phyloP scores from a whole-genome alignment of 2,329 filamentous ascomycete species.

The Ramularia endophylla region DNA sequence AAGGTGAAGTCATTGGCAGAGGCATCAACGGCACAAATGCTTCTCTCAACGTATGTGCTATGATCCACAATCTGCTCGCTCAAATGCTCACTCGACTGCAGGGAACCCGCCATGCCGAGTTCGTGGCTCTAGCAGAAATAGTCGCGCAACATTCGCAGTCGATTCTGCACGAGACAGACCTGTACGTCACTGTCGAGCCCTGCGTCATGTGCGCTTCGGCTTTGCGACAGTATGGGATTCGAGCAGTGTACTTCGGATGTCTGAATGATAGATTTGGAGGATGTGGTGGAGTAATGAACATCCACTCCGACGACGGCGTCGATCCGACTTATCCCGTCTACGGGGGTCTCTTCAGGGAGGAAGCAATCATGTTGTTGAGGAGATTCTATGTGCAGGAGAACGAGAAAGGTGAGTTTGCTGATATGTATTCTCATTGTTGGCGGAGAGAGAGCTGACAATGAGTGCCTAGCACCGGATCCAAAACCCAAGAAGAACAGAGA shows the following conservation, averaged over 20 bases:
- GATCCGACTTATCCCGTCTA: slow-evolving; percentile 76
- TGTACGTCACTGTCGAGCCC: slow-evolving; percentile 97
- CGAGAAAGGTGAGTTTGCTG: slow-evolving; percentile 61
- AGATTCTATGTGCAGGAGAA: slow-evolving; percentile 99
- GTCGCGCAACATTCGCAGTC: slow-evolving; percentile 58
- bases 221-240: slow-evolving; percentile 79
- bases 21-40: slow-evolving; percentile 98
- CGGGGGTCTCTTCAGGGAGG: slow-evolving; percentile 82
- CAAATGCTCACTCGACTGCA: slow-evolving; percentile 32
- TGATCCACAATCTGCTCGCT: neutral
- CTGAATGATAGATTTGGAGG: slow-evolving; percentile 96
- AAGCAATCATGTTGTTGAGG: slow-evolving; percentile 85
- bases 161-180: slow-evolving; percentile 65
- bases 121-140: slow-evolving; percentile 72
- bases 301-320: slow-evolving; percentile 70
- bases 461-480: slow-evolving; percentile 51
- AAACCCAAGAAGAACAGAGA: slow-evolving; percentile 59
- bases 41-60: slow-evolving; percentile 56
- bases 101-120: slow-evolving; percentile 92
- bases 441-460: slow-evolving; percentile 4
- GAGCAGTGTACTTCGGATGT: slow-evolving; percentile 89
- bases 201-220: slow-evolving; percentile 98
- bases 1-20: slow-evolving; percentile 70
- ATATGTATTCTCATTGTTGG: neutral
- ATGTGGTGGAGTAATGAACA: slow-evolving; percentile 84